Evolutionary conservation across 2,329 filamentous ascomycete species (phyloP).

Genomic region (Diplodia intermedia): DNA sequence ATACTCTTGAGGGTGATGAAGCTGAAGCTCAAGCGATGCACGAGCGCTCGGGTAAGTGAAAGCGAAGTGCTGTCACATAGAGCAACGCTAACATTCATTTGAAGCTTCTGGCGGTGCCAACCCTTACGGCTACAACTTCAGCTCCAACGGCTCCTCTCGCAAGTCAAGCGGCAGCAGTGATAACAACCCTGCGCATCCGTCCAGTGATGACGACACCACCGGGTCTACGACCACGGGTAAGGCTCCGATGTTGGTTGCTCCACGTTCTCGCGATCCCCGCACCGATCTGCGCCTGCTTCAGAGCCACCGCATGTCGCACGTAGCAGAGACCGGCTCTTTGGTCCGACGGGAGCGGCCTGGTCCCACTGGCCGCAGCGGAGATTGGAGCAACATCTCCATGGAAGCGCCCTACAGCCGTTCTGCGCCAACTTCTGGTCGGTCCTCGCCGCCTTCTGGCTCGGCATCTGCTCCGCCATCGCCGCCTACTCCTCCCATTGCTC

Average conservation of each 20-base stretch:
- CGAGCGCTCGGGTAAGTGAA: constrained; percentile 23
- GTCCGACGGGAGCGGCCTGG: constrained; percentile 44
- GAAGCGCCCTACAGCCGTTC: constrained; percentile 35
- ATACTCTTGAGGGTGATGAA: constrained; percentile 42
- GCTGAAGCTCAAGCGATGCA: constrained; percentile 15
- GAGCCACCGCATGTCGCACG: constrained; percentile 57
- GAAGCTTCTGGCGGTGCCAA: constrained; percentile 2
- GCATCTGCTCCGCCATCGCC: constrained; percentile 8
- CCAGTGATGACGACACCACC: constrained; percentile 9
- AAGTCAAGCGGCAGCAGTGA: constrained; percentile 26
- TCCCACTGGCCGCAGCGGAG: constrained; percentile 46
- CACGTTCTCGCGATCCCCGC: constrained; percentile 27
- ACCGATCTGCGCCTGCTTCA: constrained; percentile 47
- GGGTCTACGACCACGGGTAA: background rate
- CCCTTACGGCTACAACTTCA: constrained; percentile 15
- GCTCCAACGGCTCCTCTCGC: constrained; percentile 21
- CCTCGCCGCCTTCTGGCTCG: constrained; percentile 19
- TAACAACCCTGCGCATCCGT: constrained; percentile 25
- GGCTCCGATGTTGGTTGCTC: constrained; percentile 39
- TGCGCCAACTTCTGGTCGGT: constrained; percentile 12
- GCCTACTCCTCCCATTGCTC: constrained; percentile 36
- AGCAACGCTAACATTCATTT: background rate
- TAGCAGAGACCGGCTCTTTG: constrained; percentile 59
- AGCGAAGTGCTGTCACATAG: background rate
- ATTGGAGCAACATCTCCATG: constrained; percentile 48